Percentiles rank a stretch among this genome's conserved stretches.
Conservation (phyloP, 2,329 filamentous ascomycete species). For the Ceratocystis huliohia region DNA sequence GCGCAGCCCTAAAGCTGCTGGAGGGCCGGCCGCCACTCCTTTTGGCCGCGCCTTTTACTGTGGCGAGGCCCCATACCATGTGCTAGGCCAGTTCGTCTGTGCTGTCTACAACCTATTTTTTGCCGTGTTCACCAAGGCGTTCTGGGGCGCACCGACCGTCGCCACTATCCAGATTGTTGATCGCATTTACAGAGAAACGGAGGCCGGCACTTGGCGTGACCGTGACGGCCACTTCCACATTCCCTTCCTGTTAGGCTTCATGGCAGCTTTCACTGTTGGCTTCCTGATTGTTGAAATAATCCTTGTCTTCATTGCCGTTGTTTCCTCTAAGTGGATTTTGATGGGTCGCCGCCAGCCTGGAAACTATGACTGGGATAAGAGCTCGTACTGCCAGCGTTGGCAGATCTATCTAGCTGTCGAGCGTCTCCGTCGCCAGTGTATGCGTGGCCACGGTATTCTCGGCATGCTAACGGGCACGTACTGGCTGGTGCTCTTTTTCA, state of each 20-base stretch:
- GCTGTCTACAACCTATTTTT: constrained; percentile 38
- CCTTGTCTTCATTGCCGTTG: constrained; percentile 31
- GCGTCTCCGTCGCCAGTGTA: constrained; percentile 38
- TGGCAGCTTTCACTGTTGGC: constrained; percentile 31
- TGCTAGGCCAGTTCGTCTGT: constrained; percentile 36
- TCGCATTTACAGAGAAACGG: constrained; percentile 25
- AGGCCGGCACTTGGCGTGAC: constrained; percentile 18
- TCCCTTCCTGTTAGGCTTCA: constrained; percentile 32
- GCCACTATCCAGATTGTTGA: constrained; percentile 37
- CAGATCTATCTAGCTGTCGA: constrained; percentile 42
- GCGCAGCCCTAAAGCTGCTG: constrained; percentile 12
- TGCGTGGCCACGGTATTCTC: constrained; percentile 38
- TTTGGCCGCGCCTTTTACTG: constrained; percentile 46
- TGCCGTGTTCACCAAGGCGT: constrained; percentile 35
- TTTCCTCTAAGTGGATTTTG: constrained; percentile 40
- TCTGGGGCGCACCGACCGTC: constrained; percentile 40
- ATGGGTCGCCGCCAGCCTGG: constrained; percentile 39
- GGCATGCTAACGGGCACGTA: constrained; percentile 41
- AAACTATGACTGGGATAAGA: constrained; percentile 46
- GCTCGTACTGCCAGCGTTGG: constrained; percentile 45
- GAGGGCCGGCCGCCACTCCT: constrained; percentile 26
- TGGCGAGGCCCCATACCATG: constrained; percentile 37
- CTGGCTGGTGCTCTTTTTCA: constrained; percentile 42
- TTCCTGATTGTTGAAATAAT: constrained; percentile 34
- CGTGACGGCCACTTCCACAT: constrained; percentile 26